Percentiles rank a stretch among this genome's conserved stretches.
phyloP scores from a whole-genome alignment of 2,329 filamentous ascomycete species.

The Aspergillus oerlinghausenensis region DNA sequence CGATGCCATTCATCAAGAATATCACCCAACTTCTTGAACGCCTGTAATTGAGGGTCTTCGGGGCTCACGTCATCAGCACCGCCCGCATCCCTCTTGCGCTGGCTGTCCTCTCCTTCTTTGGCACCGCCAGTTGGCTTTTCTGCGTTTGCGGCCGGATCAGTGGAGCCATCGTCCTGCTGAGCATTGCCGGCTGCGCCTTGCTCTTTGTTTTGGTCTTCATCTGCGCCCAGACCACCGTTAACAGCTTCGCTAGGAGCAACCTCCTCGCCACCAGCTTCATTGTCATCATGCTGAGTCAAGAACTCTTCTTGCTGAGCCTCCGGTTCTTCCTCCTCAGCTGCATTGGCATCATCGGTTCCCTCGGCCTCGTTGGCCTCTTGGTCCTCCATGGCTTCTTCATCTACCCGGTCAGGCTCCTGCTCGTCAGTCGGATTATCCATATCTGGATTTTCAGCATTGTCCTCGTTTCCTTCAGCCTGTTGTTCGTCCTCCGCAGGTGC shows the following conservation, averaged over 20 bases:
- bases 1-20: constrained; percentile 89
- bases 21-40: constrained; percentile 93
- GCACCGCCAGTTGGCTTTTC: constrained; percentile 42
- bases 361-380: constrained; percentile 43
- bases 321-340: constrained; percentile 37
- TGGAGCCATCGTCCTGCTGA: constrained; percentile 40
- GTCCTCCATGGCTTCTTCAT: constrained; percentile 40
- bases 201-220: constrained; percentile 39
- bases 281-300: constrained; percentile 44
- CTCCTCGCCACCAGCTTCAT: constrained; percentile 52
- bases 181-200: constrained; percentile 45
- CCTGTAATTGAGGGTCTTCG: constrained; percentile 52
- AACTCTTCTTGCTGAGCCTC: constrained; percentile 49
- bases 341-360: constrained; percentile 45
- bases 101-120: constrained; percentile 38
- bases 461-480: constrained; percentile 26
- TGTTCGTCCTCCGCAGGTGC: constrained; percentile 34
- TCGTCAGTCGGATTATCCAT: constrained; percentile 27
- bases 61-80: constrained; percentile 32
- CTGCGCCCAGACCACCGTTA: constrained; percentile 34
- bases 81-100: constrained; percentile 33
- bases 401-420: constrained; percentile 27
- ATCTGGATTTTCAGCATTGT: constrained; percentile 28
- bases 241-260: constrained; percentile 43
- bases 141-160: constrained; percentile 43